Base-by-base conservation (phyloP, 345 rosid genomes). In the Tarenaya hassleriana region DNA sequence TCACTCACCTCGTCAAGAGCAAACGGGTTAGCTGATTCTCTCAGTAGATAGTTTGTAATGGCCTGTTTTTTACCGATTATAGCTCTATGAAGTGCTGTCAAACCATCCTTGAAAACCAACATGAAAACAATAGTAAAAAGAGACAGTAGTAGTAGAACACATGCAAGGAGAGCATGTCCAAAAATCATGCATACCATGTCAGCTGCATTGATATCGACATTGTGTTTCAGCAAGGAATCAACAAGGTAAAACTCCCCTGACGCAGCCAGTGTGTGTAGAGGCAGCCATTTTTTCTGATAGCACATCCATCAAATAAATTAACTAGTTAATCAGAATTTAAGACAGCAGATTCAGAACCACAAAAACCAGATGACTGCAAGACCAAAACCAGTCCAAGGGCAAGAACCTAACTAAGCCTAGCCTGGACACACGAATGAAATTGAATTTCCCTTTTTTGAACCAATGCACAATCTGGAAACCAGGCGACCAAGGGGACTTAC, bases 11-110 rank as follows among this genome's bases (percentile, higher is more conserved):
- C 58, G 69, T 87, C 95, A 38, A 60, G 64, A 59, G 81, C 82
- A 68, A 92, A 83, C 21, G 96, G 95, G 62, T 80, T 77, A 27
- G 94, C 95, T 0, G 98, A 87, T 77, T 92, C 95, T 69, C 95
- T 84, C 56, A 87, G 69, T 32, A 87, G 85, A 72, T 82, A 87
- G 74, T 81, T 75, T 20, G 77, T 75, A 41, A 83, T 58, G 8
- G 98, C 96, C 73, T 77, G 95, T 80, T 81, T 87, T 76, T 83
- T 87, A 41, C 90, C 74, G 47, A 75, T 66, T 58, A 87, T 75
- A 55, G 96, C 96, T 74, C 74, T 77, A 77, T 88, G 95, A 35
- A 92, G 75, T 42, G 95, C 96, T 62, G 88, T 79, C 62, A 79
- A 64, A 44, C 95, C 88, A 63, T 78, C 78, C 98, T 92, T 76